phyloP scores from a whole-genome alignment of 192 early-diverging fungal species.

The Backusella psychrophila region DNA sequence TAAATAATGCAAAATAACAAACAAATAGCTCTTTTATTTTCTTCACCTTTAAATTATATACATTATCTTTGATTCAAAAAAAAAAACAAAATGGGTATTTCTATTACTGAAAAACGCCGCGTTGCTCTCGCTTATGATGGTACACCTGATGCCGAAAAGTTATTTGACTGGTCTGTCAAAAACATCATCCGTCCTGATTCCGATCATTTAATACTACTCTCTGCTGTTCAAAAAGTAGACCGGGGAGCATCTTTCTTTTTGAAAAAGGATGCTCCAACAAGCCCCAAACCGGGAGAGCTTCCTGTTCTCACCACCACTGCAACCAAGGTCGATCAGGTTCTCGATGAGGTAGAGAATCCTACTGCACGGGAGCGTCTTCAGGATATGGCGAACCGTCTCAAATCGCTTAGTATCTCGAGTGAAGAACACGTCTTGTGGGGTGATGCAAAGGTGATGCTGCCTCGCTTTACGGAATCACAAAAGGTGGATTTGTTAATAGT shows the following conservation, averaged over 20 bases:
- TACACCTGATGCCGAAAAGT: conserved; percentile 22
- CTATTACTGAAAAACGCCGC: conserved; percentile 27
- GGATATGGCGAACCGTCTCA: not conserved
- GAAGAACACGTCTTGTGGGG: conserved; percentile 23
- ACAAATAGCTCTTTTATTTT: not conserved
- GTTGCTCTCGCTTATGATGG: conserved; percentile 35
- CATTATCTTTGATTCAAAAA: not conserved
- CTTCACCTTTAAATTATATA: not conserved
- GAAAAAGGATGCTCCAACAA: not conserved
- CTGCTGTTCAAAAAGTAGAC: conserved; percentile 10
- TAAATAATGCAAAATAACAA: conserved; percentile 4
- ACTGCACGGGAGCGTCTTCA: not conserved
- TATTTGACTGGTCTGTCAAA: conserved; percentile 34
- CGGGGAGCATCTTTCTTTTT: not conserved
- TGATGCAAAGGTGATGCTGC: conserved; percentile 10
- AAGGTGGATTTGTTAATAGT: conserved; percentile 20
- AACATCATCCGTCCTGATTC: conserved; percentile 27
- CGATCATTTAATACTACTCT: conserved; percentile 21
- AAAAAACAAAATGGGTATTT: conserved; percentile 1
- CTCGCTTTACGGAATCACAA: conserved; percentile 12
- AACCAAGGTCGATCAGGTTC: conserved; percentile 21
- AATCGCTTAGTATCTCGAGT: not conserved
- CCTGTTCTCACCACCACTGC: conserved; percentile 19
- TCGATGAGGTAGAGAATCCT: conserved; percentile 13
- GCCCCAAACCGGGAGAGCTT: not conserved